Evolutionary conservation across 1,139 yeast species (phyloP).

Genomic region (Spencermartinsiella ligniputridi): DNA sequence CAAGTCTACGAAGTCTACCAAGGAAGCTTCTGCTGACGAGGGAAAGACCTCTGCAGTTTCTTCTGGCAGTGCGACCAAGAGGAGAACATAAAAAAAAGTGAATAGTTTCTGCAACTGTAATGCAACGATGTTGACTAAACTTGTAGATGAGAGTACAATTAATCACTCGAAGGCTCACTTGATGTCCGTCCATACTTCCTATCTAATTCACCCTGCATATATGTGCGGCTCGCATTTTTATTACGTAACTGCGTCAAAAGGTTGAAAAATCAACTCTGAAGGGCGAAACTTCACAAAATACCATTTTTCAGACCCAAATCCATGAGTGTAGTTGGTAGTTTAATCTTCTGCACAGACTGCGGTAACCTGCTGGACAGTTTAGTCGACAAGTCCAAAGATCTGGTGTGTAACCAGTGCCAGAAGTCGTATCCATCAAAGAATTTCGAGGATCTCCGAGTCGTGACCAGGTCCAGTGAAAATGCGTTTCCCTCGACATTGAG

Average conservation of each 20-base stretch:
- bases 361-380: conserved; percentile 81
- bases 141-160: too few relatives aligned
- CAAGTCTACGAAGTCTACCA: conserved; percentile 9
- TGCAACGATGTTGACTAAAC: too few relatives aligned
- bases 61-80: conserved; percentile 21
- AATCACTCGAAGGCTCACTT: too few relatives aligned
- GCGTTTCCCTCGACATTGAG: conserved; percentile 88
- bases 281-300: too few relatives aligned
- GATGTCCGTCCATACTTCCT: too few relatives aligned
- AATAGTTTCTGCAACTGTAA: too few relatives aligned
- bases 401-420: conserved; percentile 64
- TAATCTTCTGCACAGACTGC: conserved; percentile 90
- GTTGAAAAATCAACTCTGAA: too few relatives aligned
- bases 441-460: conserved; percentile 68
- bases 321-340: conserved; percentile 94
- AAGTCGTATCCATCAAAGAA: conserved; percentile 46
- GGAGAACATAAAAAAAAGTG: too few relatives aligned
- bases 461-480: conserved; percentile 78
- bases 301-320: too few relatives aligned
- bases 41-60: conserved; percentile 14
- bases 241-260: too few relatives aligned
- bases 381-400: conserved; percentile 40
- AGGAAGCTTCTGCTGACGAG: conserved; percentile 12
- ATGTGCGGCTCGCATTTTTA: too few relatives aligned
- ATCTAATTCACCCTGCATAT: too few relatives aligned